Percentiles rank a stretch among this genome's conserved stretches.
Conservation (phyloP, 768 basidiomycete species). For the Gloeostereum incarnatum region DNA sequence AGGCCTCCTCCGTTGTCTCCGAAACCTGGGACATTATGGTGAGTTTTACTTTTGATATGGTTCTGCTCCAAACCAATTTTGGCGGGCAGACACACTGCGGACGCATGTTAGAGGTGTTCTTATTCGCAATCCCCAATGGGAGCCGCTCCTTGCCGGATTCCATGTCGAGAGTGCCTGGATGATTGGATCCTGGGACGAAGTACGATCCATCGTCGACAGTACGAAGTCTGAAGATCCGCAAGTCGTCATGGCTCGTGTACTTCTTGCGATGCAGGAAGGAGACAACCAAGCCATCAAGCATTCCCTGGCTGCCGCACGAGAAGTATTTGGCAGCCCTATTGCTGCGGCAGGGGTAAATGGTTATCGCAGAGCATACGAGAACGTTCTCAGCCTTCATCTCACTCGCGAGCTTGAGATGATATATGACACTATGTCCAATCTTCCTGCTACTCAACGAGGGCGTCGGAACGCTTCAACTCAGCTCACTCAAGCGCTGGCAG, state of each 20-base stretch:
- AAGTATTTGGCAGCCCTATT: constrained; percentile 70
- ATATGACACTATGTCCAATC: constrained; percentile 28
- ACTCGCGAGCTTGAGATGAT: constrained; percentile 80
- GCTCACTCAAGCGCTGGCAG: constrained; percentile 41
- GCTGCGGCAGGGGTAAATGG: constrained; percentile 71
- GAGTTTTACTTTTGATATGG: constrained; percentile 15
- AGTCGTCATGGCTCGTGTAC: constrained; percentile 66
- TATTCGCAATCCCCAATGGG: constrained; percentile 80
- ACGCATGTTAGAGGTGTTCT: constrained; percentile 93
- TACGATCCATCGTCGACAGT: constrained; percentile 48
- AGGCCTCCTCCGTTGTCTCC: constrained; percentile 82
- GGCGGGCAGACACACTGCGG: constrained; percentile 71
- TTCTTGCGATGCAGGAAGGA: constrained; percentile 67
- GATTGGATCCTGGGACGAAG: constrained; percentile 87
- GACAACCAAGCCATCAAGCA: constrained; percentile 34
- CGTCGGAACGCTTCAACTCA: constrained; percentile 27
- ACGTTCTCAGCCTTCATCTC: constrained; percentile 76
- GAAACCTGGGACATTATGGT: constrained; percentile 98
- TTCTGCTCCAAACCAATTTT: constrained; percentile 4
- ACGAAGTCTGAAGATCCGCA: constrained; percentile 46
- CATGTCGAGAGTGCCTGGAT: constrained; percentile 95
- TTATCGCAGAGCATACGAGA: constrained; percentile 83
- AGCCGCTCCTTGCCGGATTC: constrained; percentile 64
- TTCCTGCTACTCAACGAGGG: constrained; percentile 23
- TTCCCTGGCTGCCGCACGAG: constrained; percentile 56